Percentiles rank a stretch among this genome's conserved stretches.
phyloP scores from a whole-genome alignment of 2,329 filamentous ascomycete species.

The Saccharata proteae region DNA sequence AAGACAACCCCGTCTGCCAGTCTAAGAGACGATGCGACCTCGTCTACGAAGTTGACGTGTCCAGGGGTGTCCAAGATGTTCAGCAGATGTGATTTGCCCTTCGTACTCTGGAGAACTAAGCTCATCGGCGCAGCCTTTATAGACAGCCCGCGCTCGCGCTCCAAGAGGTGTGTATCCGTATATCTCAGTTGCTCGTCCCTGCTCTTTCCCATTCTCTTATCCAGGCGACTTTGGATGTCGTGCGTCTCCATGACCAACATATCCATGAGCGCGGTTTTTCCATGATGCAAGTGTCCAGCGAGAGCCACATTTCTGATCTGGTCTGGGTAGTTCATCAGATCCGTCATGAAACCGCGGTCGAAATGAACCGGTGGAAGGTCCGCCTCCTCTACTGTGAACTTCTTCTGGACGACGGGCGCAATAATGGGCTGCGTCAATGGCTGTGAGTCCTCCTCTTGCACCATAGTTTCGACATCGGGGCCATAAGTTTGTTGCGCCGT shows the following conservation, averaged over 20 bases:
- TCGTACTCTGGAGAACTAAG: slow-evolving; percentile 73
- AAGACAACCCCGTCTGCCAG: slow-evolving; percentile 85
- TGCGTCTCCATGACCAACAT: slow-evolving; percentile 96
- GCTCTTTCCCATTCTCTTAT: slow-evolving; percentile 69
- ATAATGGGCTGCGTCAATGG: slow-evolving; percentile 87
- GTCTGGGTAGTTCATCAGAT: slow-evolving; percentile 90
- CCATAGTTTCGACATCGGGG: slow-evolving; percentile 83
- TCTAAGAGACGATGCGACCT: slow-evolving; percentile 78
- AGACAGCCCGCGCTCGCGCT: slow-evolving; percentile 80
- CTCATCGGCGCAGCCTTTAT: slow-evolving; percentile 94
- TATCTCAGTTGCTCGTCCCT: slow-evolving; percentile 86
- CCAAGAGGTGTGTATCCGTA: slow-evolving; percentile 81
- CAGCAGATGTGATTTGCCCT: slow-evolving; percentile 87
- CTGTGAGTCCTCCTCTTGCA: slow-evolving; percentile 95
- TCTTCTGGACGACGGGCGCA: slow-evolving; percentile 84
- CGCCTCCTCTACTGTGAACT: slow-evolving; percentile 85
- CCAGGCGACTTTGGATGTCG: slow-evolving; percentile 65
- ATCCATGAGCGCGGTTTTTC: slow-evolving; percentile 96
- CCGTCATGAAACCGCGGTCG: slow-evolving; percentile 83
- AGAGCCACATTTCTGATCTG: slow-evolving; percentile 89
- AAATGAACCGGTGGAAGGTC: slow-evolving; percentile 83
- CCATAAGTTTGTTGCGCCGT: slow-evolving; percentile 96
- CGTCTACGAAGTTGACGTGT: slow-evolving; percentile 97
- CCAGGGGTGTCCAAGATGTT: slow-evolving; percentile 95
- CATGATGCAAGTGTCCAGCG: slow-evolving; percentile 88